Evolutionary conservation across 257 asterid species (phyloP), one percentile per base, ranked within the genome.

Genomic region (Phtheirospermum japonicum): DNA sequence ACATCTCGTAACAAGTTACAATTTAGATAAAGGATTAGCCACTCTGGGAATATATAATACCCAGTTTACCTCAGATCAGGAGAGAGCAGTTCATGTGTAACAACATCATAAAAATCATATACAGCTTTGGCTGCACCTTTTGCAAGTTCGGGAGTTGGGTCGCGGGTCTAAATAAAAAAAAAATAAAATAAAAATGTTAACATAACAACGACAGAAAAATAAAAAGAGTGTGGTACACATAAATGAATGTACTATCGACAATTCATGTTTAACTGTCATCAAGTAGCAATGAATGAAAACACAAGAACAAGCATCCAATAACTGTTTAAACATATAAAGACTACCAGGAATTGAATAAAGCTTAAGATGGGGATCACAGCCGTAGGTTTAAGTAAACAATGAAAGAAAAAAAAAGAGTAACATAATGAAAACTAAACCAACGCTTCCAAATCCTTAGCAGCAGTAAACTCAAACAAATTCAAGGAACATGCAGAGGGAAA

Each of bases 61-160:
- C 45, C 62, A 61, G 61, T 63, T 68, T 59, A 92, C 99, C 99
- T 93, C 77, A 93, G 73, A 79, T 85, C 95, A 63, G 82, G 54
- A 2, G 95, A 85, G 56, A 93, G 84, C 64, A 93, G 79, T 71
- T 93, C 96, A 75, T 89, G 97, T 8, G 96, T 89, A 42, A 93
- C 96, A 76, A 87, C 89, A 70, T 93, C 99, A 70, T 93, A 89
- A 59, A 92, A 78, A 56, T 87, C 99, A 79, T 65, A 85, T 66
- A 90, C 66, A 61, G 97, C 99, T 71, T 81, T 82, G 58, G 96
- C 87, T 64, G 99, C 99, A 75, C 99, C 99, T 79, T 82, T 85
- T 56, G 94, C 90, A 53, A 80, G 95, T 76, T 75, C 95, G 57
- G 96, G 96, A 64, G 95, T 86, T 61, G 78, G 78, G 64, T 82